Conservation (phyloP, 2,329 filamentous ascomycete genomes). For the Hortaea werneckii region DNA sequence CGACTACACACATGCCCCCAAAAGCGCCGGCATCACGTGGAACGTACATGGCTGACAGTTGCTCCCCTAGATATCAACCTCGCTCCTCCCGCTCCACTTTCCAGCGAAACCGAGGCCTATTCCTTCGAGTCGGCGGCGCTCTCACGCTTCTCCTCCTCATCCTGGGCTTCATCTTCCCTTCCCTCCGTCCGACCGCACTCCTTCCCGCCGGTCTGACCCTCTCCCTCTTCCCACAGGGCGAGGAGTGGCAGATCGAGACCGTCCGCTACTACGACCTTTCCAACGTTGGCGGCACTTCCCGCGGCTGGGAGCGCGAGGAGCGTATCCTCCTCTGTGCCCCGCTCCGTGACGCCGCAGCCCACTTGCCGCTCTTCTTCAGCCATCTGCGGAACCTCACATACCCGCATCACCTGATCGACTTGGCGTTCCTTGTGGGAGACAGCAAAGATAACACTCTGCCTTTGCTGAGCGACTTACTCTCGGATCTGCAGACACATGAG, state of each 20-base stretch:
- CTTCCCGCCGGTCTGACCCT: slow-evolving; percentile 52
- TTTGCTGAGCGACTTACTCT: slow-evolving; percentile 63
- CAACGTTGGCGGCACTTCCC: slow-evolving; percentile 80
- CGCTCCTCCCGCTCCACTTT: slow-evolving; percentile 59
- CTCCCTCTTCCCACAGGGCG: slow-evolving; percentile 53
- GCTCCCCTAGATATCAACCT: slow-evolving; percentile 62
- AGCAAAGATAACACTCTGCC: slow-evolving; percentile 84
- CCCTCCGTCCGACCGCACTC: slow-evolving; percentile 51
- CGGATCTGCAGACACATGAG: slow-evolving; percentile 67
- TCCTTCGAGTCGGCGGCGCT: slow-evolving; percentile 55
- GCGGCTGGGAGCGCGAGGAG: slow-evolving; percentile 94
- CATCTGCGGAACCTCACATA: slow-evolving; percentile 95
- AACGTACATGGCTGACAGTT: no score
- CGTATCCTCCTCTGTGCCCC: slow-evolving; percentile 91
- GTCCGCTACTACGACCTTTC: slow-evolving; percentile 94
- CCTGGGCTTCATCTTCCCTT: slow-evolving; percentile 64
- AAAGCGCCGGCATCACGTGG: no score
- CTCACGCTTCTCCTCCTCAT: slow-evolving; percentile 49
- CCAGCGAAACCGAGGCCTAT: slow-evolving; percentile 61
- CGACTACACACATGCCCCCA: not conserved
- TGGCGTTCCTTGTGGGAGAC: slow-evolving; percentile 94
- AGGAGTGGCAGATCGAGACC: slow-evolving; percentile 77
- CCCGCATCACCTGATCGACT: slow-evolving; percentile 88
- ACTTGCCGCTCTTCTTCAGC: slow-evolving; percentile 97
- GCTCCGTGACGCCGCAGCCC: slow-evolving; percentile 80